Base-by-base conservation (phyloP, 106 monocot genomes). In the Alisma plantagoaquatica region DNA sequence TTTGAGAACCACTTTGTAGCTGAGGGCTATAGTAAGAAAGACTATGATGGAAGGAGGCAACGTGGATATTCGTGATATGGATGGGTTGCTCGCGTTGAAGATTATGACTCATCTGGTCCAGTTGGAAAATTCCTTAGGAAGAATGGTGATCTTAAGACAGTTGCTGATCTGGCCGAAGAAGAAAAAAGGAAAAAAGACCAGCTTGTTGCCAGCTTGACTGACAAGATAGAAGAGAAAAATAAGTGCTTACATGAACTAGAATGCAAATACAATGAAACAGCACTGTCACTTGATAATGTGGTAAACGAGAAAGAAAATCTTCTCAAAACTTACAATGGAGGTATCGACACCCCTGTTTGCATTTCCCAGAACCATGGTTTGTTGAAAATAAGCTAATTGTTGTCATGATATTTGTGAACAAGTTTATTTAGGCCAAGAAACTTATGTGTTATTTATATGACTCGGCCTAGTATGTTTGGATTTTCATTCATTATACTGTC, bases 1-100 rank as follows among this genome's bases (percentile, higher is more conserved):
- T 98, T 98, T 60, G 85, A 84, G 54, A 79, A 82, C 4, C 54
- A 79, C 46, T 89, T 98, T 63, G 70, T 69, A 31, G 64, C 51
- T 10, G 52, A 61, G 20, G 63, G 46, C 10, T 43, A 27, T 35
- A 76, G 96, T 14, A 91, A 81, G 29, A 75, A 41, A 51, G 81
- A 84, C 30, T 91, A 38, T 14, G 10, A 23, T 4, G 61, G 51
- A 16, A 20, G 9, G 6, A 57, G 21, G 21, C 14, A 27, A 21
- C 57, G 10, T 41, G 64, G 61, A 4, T 20, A 3, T 25, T 49
- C 71, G 5, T 31, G 75, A 29, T 75, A 54, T 81, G 84, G 84
- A 28, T 92, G 84, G 91, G 49, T 92, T 61, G 84, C 85, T 22
- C 65, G 78, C 3, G 57, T 43, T 43, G 75, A 70, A 49, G 91